Evolutionary conservation across 129 eudicot genomes (phyloP).

Genomic region (Ambrosia trifida): DNA sequence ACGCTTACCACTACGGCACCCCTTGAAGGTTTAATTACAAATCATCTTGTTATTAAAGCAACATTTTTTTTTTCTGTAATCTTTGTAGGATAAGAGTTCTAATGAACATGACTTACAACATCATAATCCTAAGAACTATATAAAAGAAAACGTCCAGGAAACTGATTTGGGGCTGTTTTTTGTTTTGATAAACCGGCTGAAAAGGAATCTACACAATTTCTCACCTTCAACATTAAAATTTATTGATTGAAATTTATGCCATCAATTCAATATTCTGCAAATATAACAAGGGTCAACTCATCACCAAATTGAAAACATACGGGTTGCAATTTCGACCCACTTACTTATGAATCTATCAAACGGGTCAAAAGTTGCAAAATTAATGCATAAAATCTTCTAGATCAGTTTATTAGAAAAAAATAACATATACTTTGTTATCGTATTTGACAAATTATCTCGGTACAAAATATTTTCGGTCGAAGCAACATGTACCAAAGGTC

Average conservation of each 20-base stretch:
- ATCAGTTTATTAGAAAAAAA: not conserved
- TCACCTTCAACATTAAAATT: slow-evolving; percentile 14
- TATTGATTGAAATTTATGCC: slow-evolving; percentile 19
- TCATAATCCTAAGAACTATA: slow-evolving; percentile 1
- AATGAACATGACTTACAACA: slow-evolving; percentile 9
- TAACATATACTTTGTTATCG: not conserved
- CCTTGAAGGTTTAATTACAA: no score
- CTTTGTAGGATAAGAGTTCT: slow-evolving; percentile 5
- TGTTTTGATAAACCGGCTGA: slow-evolving; percentile 11
- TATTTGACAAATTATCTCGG: not conserved
- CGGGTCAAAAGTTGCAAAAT: slow-evolving; percentile 10
- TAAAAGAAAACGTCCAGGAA: not conserved
- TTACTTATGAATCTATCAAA: not conserved
- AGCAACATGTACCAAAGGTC: not conserved
- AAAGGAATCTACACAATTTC: slow-evolving; percentile 24
- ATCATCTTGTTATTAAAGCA: not conserved
- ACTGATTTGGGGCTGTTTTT: slow-evolving; percentile 13
- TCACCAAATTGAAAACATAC: slow-evolving; percentile 4
- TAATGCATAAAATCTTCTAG: not conserved
- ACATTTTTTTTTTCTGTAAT: slow-evolving; percentile 19
- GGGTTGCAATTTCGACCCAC: not conserved
- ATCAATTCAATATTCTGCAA: slow-evolving; percentile 34
- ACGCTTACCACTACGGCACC: not conserved
- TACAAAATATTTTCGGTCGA: not conserved
- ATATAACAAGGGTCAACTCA: slow-evolving; percentile 15